Evolutionary conservation across 108 stramenopile species (phyloP).

Genomic region (Pseudonitzschia pungens): DNA sequence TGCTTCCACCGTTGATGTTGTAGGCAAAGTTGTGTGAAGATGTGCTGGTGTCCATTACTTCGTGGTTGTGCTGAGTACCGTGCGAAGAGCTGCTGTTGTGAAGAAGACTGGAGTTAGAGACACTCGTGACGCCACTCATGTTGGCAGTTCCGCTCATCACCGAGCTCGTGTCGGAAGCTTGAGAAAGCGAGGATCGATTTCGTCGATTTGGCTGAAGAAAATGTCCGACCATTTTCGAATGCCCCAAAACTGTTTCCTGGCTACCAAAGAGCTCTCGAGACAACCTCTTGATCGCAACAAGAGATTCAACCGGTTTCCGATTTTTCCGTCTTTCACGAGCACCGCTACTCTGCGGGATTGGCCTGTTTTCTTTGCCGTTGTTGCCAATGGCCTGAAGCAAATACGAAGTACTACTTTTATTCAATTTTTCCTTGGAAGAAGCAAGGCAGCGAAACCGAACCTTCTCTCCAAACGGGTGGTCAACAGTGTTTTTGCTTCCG

Average conservation of each 20-base stretch:
- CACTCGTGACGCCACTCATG: too few relatives aligned
- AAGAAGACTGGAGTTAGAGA: too few relatives aligned
- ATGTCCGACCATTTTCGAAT: constrained; percentile 28
- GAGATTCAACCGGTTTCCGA: too few relatives aligned
- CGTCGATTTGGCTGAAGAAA: constrained; percentile 30
- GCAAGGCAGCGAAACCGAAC: not conserved
- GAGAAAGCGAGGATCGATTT: constrained; percentile 7
- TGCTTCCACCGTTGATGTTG: not conserved
- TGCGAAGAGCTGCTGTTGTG: not conserved
- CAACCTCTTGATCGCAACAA: too few relatives aligned
- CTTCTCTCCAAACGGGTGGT: too few relatives aligned
- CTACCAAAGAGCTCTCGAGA: too few relatives aligned
- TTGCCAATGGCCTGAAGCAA: not conserved
- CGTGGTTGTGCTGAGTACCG: not conserved
- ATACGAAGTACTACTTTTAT: too few relatives aligned
- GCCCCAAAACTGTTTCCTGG: not conserved
- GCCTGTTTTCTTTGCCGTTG: not conserved
- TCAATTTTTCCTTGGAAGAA: not conserved
- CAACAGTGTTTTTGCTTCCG: too few relatives aligned
- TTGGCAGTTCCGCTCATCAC: not conserved
- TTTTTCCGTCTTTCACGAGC: not conserved
- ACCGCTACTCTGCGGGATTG: too few relatives aligned
- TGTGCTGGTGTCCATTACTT: not conserved
- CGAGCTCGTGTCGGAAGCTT: not conserved
- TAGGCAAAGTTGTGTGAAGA: not conserved